Evolutionary conservation across 1,284 basidiomycete genomes (phyloP).

Genomic region (Cystobasidiaceae sp.): DNA sequence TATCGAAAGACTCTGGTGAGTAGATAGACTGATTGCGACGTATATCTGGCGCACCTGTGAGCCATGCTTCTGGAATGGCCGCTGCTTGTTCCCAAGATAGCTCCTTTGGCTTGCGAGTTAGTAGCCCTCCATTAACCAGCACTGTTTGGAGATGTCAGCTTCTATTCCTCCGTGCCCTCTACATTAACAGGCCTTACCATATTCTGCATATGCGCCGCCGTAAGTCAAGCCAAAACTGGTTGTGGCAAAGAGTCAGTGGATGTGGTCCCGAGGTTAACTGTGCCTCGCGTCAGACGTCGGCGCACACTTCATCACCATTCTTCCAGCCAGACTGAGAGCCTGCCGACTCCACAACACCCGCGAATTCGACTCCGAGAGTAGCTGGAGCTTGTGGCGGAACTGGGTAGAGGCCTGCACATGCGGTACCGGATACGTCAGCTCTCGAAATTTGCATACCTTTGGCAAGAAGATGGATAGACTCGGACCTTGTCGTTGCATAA

Average conservation of each 20-base stretch:
- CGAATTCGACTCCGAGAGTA: slow-evolving; percentile 89
- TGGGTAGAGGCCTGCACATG: slow-evolving; percentile 63
- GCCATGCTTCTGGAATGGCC: slow-evolving; percentile 75
- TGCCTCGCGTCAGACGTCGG: neutral
- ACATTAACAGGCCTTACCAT: slow-evolving; percentile 51
- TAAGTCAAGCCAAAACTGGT: slow-evolving; percentile 62
- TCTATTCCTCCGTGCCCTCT: neutral
- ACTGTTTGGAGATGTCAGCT: neutral
- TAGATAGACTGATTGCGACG: neutral
- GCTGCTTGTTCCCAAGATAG: slow-evolving; percentile 75
- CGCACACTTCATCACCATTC: slow-evolving; percentile 68
- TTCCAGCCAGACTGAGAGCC: slow-evolving; percentile 58
- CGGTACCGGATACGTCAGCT: neutral
- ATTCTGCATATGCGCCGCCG: slow-evolving; percentile 87
- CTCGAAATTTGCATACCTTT: too few species aligned
- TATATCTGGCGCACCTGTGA: slow-evolving; percentile 57
- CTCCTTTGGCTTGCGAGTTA: slow-evolving; percentile 68
- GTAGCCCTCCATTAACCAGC: slow-evolving; percentile 59
- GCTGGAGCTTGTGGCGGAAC: slow-evolving; percentile 67
- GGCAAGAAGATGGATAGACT: neutral
- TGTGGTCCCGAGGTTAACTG: too few species aligned
- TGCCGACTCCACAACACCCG: slow-evolving; percentile 62
- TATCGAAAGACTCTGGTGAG: neutral
- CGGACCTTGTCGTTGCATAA: slow-evolving; percentile 55
- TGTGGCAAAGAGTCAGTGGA: too few species aligned